phyloP scores from a whole-genome alignment of 1,284 basidiomycete genomes.

The Ceratobasidium sp. region DNA sequence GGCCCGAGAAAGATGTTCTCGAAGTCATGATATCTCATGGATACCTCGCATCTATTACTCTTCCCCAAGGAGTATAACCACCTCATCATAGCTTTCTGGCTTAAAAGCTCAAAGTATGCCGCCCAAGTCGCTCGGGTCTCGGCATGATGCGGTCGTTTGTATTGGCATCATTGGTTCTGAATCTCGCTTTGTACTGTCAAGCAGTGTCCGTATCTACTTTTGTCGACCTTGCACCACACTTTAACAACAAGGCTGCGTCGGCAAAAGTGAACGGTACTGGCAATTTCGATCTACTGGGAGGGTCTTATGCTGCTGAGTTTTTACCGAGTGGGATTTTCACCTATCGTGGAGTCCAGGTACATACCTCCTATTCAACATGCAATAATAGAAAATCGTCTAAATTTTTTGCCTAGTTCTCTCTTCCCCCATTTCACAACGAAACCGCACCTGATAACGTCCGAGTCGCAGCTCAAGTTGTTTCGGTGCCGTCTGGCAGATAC shows the following conservation, averaged over 20 bases:
- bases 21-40: not conserved
- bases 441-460: conserved; percentile 28
- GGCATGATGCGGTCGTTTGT: not conserved
- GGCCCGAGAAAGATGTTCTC: not conserved
- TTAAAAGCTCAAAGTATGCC: not conserved
- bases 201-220: conserved; percentile 23
- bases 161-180: not conserved
- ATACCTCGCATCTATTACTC: not conserved
- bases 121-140: not conserved
- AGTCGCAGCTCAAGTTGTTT: conserved; percentile 33
- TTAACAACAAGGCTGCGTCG: conserved; percentile 36
- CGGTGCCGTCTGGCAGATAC: conserved; percentile 16
- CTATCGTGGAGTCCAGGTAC: conserved; percentile 48
- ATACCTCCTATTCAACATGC: not conserved
- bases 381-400: not conserved
- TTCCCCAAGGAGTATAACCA: conserved; percentile 33
- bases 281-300: conserved; percentile 48
- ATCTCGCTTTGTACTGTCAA: not conserved
- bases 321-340: conserved; percentile 47
- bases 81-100: not conserved
- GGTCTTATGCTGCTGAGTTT: conserved; percentile 44
- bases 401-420: not conserved
- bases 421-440: conserved; percentile 39
- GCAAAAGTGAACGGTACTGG: conserved; percentile 31
- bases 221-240: conserved; percentile 21